Evolutionary conservation across 805 yeast species (phyloP).

Genomic region (Metschnikowia borealis): DNA sequence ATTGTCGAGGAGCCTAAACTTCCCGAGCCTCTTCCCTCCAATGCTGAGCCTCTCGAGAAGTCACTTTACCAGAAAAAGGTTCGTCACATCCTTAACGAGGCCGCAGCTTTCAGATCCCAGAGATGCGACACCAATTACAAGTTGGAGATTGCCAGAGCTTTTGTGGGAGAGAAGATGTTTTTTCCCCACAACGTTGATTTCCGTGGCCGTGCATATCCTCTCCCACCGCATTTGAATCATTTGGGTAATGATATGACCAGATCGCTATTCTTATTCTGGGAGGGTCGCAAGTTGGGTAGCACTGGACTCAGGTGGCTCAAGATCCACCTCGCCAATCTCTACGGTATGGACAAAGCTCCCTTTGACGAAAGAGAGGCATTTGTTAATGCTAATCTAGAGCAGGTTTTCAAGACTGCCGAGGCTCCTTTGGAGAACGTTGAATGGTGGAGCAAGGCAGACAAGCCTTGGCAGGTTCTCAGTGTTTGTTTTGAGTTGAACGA

Average conservation of each 20-base stretch:
- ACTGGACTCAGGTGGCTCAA: slow-evolving; percentile 70
- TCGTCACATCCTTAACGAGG: slow-evolving; percentile 53
- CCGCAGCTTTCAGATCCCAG: slow-evolving; percentile 70
- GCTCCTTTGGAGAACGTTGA: slow-evolving; percentile 55
- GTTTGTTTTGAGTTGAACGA: slow-evolving; percentile 63
- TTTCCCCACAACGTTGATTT: slow-evolving; percentile 82
- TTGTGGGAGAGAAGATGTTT: slow-evolving; percentile 67
- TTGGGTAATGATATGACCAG: slow-evolving; percentile 76
- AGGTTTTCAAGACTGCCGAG: slow-evolving; percentile 54
- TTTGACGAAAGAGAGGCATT: slow-evolving; percentile 58
- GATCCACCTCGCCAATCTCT: slow-evolving; percentile 68
- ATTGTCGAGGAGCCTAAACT: slow-evolving; percentile 40
- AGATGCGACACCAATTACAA: slow-evolving; percentile 94
- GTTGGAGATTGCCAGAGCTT: slow-evolving; percentile 91
- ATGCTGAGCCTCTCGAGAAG: slow-evolving; percentile 68
- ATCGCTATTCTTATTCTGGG: slow-evolving; percentile 70
- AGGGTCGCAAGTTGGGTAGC: slow-evolving; percentile 64
- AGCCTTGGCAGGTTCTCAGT: slow-evolving; percentile 80
- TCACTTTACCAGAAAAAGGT: slow-evolving; percentile 65
- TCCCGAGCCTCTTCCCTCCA: slow-evolving; percentile 50
- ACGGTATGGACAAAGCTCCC: slow-evolving; percentile 72
- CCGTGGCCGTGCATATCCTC: slow-evolving; percentile 81
- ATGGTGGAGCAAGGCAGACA: slow-evolving; percentile 74
- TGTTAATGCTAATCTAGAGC: slow-evolving; percentile 53
- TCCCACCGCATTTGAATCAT: slow-evolving; percentile 77